Evolutionary conservation across 1,139 yeast species (phyloP).

Genomic region (Diutina neorugosa): DNA sequence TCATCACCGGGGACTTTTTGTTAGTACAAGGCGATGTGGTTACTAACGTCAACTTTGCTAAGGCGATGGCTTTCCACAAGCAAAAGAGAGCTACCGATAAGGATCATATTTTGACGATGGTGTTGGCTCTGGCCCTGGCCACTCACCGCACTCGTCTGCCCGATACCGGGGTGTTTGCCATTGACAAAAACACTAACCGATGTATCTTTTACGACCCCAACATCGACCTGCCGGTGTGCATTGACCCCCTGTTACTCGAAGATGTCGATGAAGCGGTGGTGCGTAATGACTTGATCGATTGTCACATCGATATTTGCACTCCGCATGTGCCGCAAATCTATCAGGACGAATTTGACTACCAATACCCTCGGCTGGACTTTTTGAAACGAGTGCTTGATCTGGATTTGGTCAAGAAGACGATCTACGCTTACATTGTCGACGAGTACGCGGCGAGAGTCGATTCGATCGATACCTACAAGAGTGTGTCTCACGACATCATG

Average conservation of each 20-base stretch:
- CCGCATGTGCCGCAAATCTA: slow-evolving; percentile 92
- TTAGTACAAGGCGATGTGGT: slow-evolving; percentile 91
- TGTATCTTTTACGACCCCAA: slow-evolving; percentile 68
- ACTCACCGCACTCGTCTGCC: slow-evolving; percentile 71
- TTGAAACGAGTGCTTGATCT: slow-evolving; percentile 84
- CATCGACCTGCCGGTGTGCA: slow-evolving; percentile 32
- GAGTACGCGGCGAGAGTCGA: slow-evolving; percentile 90
- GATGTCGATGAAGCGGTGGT: slow-evolving; percentile 59
- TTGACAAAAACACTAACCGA: slow-evolving; percentile 61
- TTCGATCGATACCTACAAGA: slow-evolving; percentile 85
- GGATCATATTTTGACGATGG: slow-evolving; percentile 91
- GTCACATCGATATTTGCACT: slow-evolving; percentile 91
- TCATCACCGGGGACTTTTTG: slow-evolving; percentile 80
- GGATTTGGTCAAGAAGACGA: slow-evolving; percentile 81
- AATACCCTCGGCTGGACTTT: slow-evolving; percentile 73
- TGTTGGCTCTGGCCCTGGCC: slow-evolving; percentile 77
- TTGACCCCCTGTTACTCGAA: slow-evolving; percentile 79
- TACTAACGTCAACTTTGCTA: slow-evolving; percentile 71
- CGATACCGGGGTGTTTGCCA: slow-evolving; percentile 75
- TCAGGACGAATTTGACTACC: slow-evolving; percentile 94
- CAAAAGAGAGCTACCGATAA: slow-evolving; percentile 61
- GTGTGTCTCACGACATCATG: slow-evolving; percentile 80
- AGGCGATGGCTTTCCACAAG: slow-evolving; percentile 64
- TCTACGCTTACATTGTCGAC: slow-evolving; percentile 65
- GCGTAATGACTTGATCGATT: slow-evolving; percentile 88